phyloP scores from a whole-genome alignment of 331 rosid species.

The Acacia pycnantha region DNA sequence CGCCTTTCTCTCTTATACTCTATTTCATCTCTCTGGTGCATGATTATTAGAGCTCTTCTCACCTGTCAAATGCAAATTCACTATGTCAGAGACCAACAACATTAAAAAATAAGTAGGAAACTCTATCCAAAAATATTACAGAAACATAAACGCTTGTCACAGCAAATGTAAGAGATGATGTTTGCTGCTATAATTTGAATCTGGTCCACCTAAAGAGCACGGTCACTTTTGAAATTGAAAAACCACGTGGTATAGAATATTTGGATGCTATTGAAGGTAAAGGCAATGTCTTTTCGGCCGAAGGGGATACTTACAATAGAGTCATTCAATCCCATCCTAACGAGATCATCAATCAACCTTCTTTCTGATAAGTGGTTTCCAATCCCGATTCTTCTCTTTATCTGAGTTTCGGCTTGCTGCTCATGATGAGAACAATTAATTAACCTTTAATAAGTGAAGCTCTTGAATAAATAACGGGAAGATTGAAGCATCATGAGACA shows the following conservation, averaged over 20 bases:
- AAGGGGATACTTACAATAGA: slow-evolving; percentile 63
- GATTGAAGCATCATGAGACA: slow-evolving; percentile 22
- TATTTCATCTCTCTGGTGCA: slow-evolving; percentile 99
- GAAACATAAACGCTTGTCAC: neutral
- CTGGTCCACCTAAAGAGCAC: neutral
- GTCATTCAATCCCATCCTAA: slow-evolving; percentile 94
- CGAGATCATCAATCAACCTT: slow-evolving; percentile 86
- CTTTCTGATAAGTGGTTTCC: slow-evolving; percentile 97
- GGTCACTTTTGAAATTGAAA: neutral
- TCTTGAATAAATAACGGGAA: neutral
- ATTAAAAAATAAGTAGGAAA: neutral
- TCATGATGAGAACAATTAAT: slow-evolving; percentile 1
- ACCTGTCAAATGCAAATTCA: slow-evolving; percentile 56
- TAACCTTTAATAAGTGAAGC: slow-evolving; percentile 18
- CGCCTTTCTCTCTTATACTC: slow-evolving; percentile 96
- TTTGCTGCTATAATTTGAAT: neutral
- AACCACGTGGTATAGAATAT: neutral
- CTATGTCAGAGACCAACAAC: slow-evolving; percentile 19
- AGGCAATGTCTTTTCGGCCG: neutral
- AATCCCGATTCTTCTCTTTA: slow-evolving; percentile 95
- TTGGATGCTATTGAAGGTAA: neutral
- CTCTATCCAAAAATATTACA: neutral
- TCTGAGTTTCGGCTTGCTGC: slow-evolving; percentile 99
- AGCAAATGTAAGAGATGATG: neutral
- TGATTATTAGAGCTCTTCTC: slow-evolving; percentile 90